Conservation (phyloP, 768 basidiomycete genomes). For the Termitomyces sp. region DNA sequence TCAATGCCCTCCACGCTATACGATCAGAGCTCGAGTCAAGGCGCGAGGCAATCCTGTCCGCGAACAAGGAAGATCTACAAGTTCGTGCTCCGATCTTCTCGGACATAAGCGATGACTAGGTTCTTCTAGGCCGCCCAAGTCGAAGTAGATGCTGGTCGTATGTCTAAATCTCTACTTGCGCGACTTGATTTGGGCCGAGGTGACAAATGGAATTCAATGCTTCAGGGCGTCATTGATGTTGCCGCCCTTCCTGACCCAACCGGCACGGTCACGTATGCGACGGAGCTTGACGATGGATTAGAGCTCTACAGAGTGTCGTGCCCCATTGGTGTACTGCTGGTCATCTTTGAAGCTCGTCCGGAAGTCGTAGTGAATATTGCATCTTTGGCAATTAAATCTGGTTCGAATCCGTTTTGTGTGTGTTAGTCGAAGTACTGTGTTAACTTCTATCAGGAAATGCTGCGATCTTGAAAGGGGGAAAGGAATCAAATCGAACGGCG, state of each 20-base stretch:
- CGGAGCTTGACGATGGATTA: conserved; percentile 80
- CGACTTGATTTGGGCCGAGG: conserved; percentile 73
- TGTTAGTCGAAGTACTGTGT: background rate
- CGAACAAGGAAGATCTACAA: conserved; percentile 79
- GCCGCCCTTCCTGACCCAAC: conserved; percentile 83
- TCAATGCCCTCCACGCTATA: conserved; percentile 69
- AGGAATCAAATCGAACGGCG: conserved; percentile 85
- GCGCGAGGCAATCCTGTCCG: conserved; percentile 67
- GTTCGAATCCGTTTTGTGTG: conserved; percentile 35
- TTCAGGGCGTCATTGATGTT: conserved; percentile 86
- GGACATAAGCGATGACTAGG: background rate
- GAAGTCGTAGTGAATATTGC: conserved; percentile 99
- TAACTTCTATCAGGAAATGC: conserved; percentile 67
- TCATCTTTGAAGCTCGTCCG: conserved; percentile 96
- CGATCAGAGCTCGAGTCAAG: conserved; percentile 56
- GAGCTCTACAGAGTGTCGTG: conserved; percentile 93
- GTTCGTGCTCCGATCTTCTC: conserved; percentile 30
- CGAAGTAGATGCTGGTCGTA: conserved; percentile 78
- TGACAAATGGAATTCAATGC: conserved; percentile 94
- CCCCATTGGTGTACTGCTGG: conserved; percentile 92
- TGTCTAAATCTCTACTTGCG: conserved; percentile 80
- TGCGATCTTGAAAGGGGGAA: conserved; percentile 96
- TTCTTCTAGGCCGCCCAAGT: conserved; percentile 58
- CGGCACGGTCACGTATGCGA: conserved; percentile 82
- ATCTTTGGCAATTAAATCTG: conserved; percentile 92